Evolutionary conservation across 2,329 filamentous ascomycete genomes (phyloP).

Genomic region (Claviceps maximensis): DNA sequence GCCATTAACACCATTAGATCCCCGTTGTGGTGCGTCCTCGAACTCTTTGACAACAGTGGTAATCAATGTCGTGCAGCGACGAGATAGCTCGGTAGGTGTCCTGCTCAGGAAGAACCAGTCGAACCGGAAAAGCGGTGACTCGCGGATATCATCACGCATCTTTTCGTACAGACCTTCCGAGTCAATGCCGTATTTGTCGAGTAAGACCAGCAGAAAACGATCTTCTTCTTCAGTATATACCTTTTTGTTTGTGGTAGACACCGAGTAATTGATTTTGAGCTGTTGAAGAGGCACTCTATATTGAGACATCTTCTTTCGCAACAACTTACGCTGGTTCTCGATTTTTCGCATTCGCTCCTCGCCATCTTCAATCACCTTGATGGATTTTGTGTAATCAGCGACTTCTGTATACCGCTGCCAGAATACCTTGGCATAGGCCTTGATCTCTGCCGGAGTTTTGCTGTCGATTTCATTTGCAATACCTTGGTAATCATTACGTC

Average conservation of each 20-base stretch:
- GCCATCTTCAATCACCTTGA: constrained; percentile 81
- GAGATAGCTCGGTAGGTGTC: constrained; percentile 82
- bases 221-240: constrained; percentile 98
- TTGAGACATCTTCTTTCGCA: constrained; percentile 89
- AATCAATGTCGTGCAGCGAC: constrained; percentile 84
- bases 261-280: constrained; percentile 96
- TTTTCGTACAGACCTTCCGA: constrained; percentile 81
- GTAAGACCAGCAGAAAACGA: constrained; percentile 81
- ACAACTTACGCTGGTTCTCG: constrained; percentile 82
- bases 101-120: constrained; percentile 99
- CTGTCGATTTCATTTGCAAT: constrained; percentile 86
- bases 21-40: constrained; percentile 49
- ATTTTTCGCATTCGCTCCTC: constrained; percentile 83
- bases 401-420: constrained; percentile 94
- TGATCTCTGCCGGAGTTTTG: constrained; percentile 75
- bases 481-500: constrained; percentile 68
- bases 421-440: constrained; percentile 85
- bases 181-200: constrained; percentile 87
- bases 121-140: constrained; percentile 89
- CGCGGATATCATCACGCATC: constrained; percentile 93
- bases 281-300: constrained; percentile 97
- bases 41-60: constrained; percentile 94
- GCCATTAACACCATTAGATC: constrained; percentile 48
- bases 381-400: constrained; percentile 74
- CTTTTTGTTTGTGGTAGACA: constrained; percentile 99